These are phyloP conservation scores for Leccinum obscurum DNA, from an alignment of 768 basidiomycete species.

Conservation along the genomic window DNA sequence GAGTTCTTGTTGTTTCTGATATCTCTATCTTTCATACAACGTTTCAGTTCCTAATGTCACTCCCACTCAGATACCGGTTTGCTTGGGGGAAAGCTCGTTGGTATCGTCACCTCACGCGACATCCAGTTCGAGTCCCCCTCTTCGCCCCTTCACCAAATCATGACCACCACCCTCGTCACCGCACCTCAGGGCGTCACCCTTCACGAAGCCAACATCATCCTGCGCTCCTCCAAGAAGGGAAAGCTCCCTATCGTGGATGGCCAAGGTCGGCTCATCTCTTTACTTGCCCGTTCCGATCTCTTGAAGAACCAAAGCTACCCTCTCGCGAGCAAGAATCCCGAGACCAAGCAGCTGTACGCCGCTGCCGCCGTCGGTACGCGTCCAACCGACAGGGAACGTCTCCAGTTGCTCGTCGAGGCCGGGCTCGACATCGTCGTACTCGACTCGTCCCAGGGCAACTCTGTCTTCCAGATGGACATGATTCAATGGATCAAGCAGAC, in stretches of 20 bases:
- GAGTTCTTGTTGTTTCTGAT: slow-evolving; percentile 41
- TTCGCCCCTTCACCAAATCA: slow-evolving; percentile 73
- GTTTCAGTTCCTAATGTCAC: slow-evolving; percentile 21
- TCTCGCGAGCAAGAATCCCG: slow-evolving; percentile 86
- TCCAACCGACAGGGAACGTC: slow-evolving; percentile 81
- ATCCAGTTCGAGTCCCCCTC: slow-evolving; percentile 83
- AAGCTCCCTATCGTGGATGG: slow-evolving; percentile 86
- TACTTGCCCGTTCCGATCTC: slow-evolving; percentile 95
- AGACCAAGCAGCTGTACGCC: slow-evolving; percentile 93
- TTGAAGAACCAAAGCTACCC: slow-evolving; percentile 98
- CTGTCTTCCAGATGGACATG: slow-evolving; percentile 92
- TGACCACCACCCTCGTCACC: slow-evolving; percentile 88
- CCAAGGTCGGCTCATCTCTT: slow-evolving; percentile 66
- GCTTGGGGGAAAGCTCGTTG: slow-evolving; percentile 89
- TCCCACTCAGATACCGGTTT: slow-evolving; percentile 71
- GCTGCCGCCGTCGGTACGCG: slow-evolving; percentile 96
- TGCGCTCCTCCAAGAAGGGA: slow-evolving; percentile 96
- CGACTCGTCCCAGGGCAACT: slow-evolving; percentile 98
- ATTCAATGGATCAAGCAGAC: slow-evolving; percentile 88
- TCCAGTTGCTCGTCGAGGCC: slow-evolving; percentile 84
- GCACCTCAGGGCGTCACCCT: slow-evolving; percentile 89
- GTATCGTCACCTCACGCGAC: slow-evolving; percentile 96
- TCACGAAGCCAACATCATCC: slow-evolving; percentile 87
- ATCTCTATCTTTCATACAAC: neutral
- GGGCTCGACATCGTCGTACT: slow-evolving; percentile 94